Evolutionary conservation across 306 rosid genomes (phyloP).

Genomic region (Cucumis melo): DNA sequence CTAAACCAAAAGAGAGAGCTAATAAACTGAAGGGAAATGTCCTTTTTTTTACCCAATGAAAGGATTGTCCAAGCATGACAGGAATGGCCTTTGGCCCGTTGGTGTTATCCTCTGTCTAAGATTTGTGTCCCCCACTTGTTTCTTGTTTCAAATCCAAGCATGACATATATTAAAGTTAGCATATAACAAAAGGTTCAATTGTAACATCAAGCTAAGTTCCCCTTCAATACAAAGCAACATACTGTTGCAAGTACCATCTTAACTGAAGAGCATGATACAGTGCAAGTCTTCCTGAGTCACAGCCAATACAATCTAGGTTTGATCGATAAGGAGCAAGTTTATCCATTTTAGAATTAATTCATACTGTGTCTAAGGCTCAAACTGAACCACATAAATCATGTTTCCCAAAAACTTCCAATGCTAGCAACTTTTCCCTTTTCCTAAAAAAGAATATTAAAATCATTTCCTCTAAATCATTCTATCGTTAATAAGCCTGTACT

Average conservation of each 20-base stretch:
- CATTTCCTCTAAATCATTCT: background rate
- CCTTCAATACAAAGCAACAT: background rate
- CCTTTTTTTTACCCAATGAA: background rate
- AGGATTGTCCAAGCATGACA: background rate
- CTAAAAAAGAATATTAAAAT: background rate
- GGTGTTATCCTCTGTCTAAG: too few relatives aligned
- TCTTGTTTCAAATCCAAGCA: background rate
- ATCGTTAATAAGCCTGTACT: background rate
- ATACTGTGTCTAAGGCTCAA: background rate
- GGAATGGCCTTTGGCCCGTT: too few relatives aligned
- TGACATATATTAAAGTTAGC: background rate
- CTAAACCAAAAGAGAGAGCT: background rate
- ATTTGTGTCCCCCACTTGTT: too few relatives aligned
- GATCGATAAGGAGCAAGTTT: background rate
- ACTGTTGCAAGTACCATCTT: background rate
- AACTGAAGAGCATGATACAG: background rate
- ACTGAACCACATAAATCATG: background rate
- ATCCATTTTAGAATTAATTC: background rate
- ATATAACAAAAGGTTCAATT: background rate
- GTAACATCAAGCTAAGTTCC: background rate
- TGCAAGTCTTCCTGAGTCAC: background rate
- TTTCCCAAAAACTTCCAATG: background rate
- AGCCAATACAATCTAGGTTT: background rate
- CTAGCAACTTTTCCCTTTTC: background rate
- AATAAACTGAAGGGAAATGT: background rate